Conservation (phyloP, 129 eudicot species). For the Arctium lappa region DNA sequence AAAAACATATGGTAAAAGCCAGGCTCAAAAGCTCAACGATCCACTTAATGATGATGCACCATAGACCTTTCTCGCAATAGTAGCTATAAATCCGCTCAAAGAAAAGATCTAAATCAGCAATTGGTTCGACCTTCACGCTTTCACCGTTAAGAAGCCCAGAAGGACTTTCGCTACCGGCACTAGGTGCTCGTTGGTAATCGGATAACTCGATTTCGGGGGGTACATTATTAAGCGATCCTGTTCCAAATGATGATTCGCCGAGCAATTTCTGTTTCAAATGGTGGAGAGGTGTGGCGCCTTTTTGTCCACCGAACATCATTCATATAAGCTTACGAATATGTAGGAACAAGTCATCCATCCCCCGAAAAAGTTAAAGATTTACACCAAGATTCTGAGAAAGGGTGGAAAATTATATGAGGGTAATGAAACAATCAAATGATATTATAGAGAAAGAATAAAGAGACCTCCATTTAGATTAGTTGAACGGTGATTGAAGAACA, state of each 20-base stretch:
- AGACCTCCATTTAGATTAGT: background rate
- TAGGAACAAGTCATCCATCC: conserved; percentile 55
- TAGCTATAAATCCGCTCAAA: conserved; percentile 85
- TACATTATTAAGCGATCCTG: conserved; percentile 42
- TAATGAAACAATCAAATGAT: background rate
- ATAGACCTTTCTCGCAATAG: conserved; percentile 91
- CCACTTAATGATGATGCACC: conserved; percentile 99
- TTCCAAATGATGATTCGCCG: conserved; percentile 52
- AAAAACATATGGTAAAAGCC: conserved; percentile 84
- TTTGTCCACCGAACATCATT: conserved; percentile 84
- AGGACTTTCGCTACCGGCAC: conserved; percentile 89
- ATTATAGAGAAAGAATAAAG: background rate
- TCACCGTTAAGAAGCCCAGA: conserved; percentile 86
- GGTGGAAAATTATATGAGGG: background rate
- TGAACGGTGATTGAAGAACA: background rate
- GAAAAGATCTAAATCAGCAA: conserved; percentile 81
- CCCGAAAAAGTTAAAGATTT: conserved; percentile 40
- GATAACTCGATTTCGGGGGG: conserved; percentile 87
- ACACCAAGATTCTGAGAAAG: conserved; percentile 36
- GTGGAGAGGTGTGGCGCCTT: conserved; percentile 47
- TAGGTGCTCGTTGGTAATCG: conserved; percentile 72
- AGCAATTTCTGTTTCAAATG: conserved; percentile 60
- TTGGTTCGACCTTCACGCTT: conserved; percentile 66
- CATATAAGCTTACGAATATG: conserved; percentile 36
- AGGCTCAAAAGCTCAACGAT: conserved; percentile 83